Evolutionary conservation across 2,329 filamentous ascomycete species (phyloP), one percentile per base, ranked within the genome.

Genomic region (Colletotrichum sp.): DNA sequence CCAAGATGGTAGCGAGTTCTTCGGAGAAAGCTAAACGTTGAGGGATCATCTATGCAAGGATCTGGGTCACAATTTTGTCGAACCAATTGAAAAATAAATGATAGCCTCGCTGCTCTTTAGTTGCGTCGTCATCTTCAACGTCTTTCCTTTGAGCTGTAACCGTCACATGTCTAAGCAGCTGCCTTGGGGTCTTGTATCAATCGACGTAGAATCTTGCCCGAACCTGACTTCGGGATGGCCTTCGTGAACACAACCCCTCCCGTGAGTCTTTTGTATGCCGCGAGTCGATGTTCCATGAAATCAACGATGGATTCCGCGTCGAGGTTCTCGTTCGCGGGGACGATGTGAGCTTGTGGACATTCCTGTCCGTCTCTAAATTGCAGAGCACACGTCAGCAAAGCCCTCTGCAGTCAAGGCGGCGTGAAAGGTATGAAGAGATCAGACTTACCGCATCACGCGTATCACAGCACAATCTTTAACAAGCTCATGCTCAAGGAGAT

Each of bases 1-100:
- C 43, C 9, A 21, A 12, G 3, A 21, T 21, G 0, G 18, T 21
- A 21, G 2, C 2, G 18, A 12, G 18, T 48, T 12, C 5, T 48
- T 48, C 9, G 1, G 0, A 21, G 10, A 0, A 21, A 21, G 18
- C 18, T 48, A 48, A 0, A 21, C 0, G 0, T 21, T 21, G 18
- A 0, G 39, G 18, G 1, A 12, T 43, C 0, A 43, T 43, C 0
- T 10, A 18, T 0, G 0, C 36, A 39, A 39, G 16, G 16, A 18
- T 39, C 36, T 39, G 16, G 36, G 7, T 39, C 36, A 9, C 0
- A 18, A 0, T 1, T 0, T 39, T 18, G 16, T 16, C 36, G 14
- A 39, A 4, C 36, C 7, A 39, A 18, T 39, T 39, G 36, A 18
- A 18, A 3, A 0, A 39, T 0, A 39, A 39, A 39, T n/a, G 39